Evolutionary conservation across 1,284 basidiomycete species (phyloP), one percentile per base, ranked within the genome.

Genomic region (Porogramme epimiltina): DNA sequence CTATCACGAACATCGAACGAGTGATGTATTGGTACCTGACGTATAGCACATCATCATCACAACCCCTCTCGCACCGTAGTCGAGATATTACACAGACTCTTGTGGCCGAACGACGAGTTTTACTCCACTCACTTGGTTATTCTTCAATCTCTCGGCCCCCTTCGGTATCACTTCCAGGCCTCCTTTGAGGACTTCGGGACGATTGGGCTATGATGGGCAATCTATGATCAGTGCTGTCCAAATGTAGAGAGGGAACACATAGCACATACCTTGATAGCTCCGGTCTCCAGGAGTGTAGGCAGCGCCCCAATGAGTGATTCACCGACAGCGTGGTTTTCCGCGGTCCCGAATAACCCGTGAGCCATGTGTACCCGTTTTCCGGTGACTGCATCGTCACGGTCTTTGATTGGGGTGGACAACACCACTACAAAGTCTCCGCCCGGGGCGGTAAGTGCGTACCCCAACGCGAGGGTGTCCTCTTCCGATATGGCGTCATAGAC

Each of bases 61-160:
- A 31, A 31, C 28, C 8, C 8, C 28, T 31, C 28, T 8, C 13
- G 13, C 28, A 31, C 28, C 13, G n/a, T n/a, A n/a, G n/a, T n/a
- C n/a, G n/a, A n/a, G n/a, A n/a, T n/a, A n/a, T 37, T 20, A 46
- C 22, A 26, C 52, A 15, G 71, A 77, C 51, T 82, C 77, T 42
- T 74, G 72, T 1, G 80, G 80, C 44, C 65, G 72, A 2, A 57
- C 75, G 15, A 84, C 70, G 8, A 85, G 63, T 59, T 84, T 83
- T 15, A 65, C 61, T 1, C 72, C 78, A 20, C 77, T 81, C 16
- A 83, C 70, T 47, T 73, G 52, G 6, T 71, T 66, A 3, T 62
- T 59, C 56, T 67, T 62, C 62, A 83, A 45, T 52, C 67, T 66
- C 31, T 71, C 63, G 42, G 84, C 58, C 0, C 76, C 82, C 10